phyloP scores from a whole-genome alignment of 169 alveolate genomes.

The Plasmodium yoelii region DNA sequence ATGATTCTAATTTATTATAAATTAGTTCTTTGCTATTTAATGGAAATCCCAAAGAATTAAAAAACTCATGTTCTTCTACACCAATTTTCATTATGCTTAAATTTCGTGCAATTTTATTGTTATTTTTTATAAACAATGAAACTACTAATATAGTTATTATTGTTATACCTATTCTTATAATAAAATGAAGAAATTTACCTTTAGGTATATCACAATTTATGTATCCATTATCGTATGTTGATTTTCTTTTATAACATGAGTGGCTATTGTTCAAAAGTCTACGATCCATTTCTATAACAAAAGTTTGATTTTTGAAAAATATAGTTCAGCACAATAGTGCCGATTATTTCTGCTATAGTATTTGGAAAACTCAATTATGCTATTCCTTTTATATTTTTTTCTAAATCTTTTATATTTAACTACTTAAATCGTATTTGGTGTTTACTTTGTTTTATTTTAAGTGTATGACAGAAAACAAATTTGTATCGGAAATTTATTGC shows the following conservation, averaged over 20 bases:
- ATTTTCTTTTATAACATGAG: background rate
- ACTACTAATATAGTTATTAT: slow-evolving; percentile 30
- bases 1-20: slow-evolving; percentile 58
- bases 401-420: too few species aligned
- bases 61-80: slow-evolving; percentile 13
- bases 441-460: too few species aligned
- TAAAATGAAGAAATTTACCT: slow-evolving; percentile 17
- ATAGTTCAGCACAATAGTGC: too few species aligned
- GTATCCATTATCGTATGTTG: slow-evolving; percentile 1
- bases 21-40: slow-evolving; percentile 58
- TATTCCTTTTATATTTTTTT: too few species aligned
- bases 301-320: too few species aligned
- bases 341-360: too few species aligned
- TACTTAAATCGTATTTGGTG: too few species aligned
- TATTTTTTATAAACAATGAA: slow-evolving; percentile 38
- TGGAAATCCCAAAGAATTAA: slow-evolving; percentile 64
- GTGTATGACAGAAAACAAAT: too few species aligned
- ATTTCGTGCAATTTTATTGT: slow-evolving; percentile 15
- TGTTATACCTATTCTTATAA: slow-evolving; percentile 53
- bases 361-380: too few species aligned
- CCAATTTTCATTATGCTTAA: slow-evolving; percentile 7
- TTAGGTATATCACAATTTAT: slow-evolving; percentile 32
- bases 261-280: slow-evolving; percentile 12
- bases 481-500: too few species aligned
- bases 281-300: slow-evolving; percentile 17